Percentiles rank a stretch among this genome's conserved stretches.
Conservation (phyloP, 2,329 filamentous ascomycete genomes). For the Cladobotryum protrusum region DNA sequence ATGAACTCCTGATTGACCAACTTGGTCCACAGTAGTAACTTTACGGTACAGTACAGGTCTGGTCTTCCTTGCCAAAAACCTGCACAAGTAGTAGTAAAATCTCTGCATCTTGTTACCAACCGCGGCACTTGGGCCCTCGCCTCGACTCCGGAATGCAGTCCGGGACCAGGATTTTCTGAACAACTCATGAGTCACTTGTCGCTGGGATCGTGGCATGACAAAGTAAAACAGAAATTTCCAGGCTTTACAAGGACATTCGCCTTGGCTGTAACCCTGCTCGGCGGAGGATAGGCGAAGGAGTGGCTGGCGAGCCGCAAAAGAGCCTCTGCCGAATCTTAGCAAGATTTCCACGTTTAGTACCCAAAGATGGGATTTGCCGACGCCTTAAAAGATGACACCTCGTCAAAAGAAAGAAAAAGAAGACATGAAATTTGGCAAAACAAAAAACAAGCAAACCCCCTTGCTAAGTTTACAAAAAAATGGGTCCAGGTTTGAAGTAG, state of each 20-base stretch:
- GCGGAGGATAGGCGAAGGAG: neutral
- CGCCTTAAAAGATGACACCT: too few species aligned
- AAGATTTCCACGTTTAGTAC: neutral
- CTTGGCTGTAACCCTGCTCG: too few species aligned
- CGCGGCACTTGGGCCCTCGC: slow-evolving; percentile 4
- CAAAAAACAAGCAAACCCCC: too few species aligned
- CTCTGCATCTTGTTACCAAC: slow-evolving; percentile 7
- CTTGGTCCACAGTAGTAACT: too few species aligned
- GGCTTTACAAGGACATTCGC: too few species aligned
- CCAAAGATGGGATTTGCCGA: too few species aligned
- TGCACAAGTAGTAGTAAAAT: neutral
- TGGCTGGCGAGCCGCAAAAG: slow-evolving; percentile 3
- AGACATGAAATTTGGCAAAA: too few species aligned
- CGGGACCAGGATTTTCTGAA: slow-evolving; percentile 1
- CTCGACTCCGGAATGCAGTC: slow-evolving; percentile 4
- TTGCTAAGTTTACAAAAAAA: too few species aligned
- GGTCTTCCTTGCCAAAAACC: neutral
- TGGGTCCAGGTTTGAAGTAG: too few species aligned
- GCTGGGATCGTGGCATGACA: neutral
- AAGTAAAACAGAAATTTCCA: too few species aligned
- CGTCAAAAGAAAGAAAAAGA: too few species aligned
- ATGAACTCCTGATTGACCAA: slow-evolving; percentile 1
- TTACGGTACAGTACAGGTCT: neutral
- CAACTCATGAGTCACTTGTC: neutral
- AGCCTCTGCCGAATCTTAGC: slow-evolving; percentile 4